Base-by-base conservation (phyloP, 83 land plant species). In the Diphasiastrum complanatum region DNA sequence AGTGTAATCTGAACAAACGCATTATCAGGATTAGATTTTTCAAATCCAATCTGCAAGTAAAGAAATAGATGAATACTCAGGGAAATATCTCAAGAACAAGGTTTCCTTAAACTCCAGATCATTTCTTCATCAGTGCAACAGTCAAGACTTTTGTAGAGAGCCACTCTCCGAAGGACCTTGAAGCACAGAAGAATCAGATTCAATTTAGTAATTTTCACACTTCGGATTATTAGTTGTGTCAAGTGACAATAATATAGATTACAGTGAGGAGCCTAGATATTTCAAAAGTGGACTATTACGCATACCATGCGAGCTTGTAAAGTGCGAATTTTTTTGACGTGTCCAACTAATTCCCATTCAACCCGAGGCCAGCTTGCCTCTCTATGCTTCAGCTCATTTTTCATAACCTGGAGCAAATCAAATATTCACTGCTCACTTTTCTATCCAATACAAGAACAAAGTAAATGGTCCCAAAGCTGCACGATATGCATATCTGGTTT, bases 1-100 rank as follows among this genome's bases (percentile, higher is more conserved):
- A 90, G 75, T 20, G 97, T 90, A 36, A 90, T 77, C 53, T 90
- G 97, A 47, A 88, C 69, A 66, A 90, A 90, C 24, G 81, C 79
- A 34, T 87, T 86, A 51, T 75, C 81, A 41, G 75, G 67, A 61
- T 90, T 74, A 53, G 81, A 72, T 48, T 73, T 75, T 68, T 90
- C 97, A 66, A 86, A 57, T 35, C 76, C 89, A 68, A 90, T 81
- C 97, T 90, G 84, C 28, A 75, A 57, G 37, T 51, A 60, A 60
- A 31, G 28, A 29, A 28, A 14, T 56, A 32, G 18, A 37, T 37
- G 25, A 64, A 48, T 19, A 53, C 4, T 0, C 34, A 23, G 31
- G 5, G 33, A 26, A 0, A 20, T 26, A 37, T 38, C 18, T 8
- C 8, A 22, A 50, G 23, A 4, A 18, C 1, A 16, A 33, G 5